Percentiles rank a stretch among this genome's conserved stretches.
Conservation (phyloP, 1,139 yeast genomes). For the Kodamaea sp. region DNA sequence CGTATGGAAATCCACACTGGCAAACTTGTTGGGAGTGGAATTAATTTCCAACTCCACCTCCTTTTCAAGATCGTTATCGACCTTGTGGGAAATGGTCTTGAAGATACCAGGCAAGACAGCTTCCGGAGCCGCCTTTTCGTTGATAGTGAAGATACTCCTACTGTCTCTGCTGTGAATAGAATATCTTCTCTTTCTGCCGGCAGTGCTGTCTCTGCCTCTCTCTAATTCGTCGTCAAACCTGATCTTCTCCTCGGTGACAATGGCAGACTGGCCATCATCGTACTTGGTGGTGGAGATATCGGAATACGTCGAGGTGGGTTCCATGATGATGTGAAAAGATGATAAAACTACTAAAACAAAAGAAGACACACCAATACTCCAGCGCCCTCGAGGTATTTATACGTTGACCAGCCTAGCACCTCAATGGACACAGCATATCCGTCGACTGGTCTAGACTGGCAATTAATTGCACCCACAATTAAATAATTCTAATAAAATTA, state of each 20-base stretch:
- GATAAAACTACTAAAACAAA: no score
- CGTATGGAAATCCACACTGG: slow-evolving; percentile 27
- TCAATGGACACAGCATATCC: no score
- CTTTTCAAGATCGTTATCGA: slow-evolving; percentile 25
- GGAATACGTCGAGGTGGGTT: slow-evolving; percentile 3
- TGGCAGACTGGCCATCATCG: slow-evolving; percentile 7
- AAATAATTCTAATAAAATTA: no score
- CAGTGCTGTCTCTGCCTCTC: slow-evolving; percentile 3
- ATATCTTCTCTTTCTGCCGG: slow-evolving; percentile 7
- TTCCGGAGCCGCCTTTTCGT: slow-evolving; percentile 27
- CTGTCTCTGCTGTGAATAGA: slow-evolving; percentile 12
- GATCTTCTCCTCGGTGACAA: slow-evolving; percentile 7
- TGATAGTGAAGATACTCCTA: slow-evolving; percentile 8
- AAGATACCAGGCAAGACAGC: slow-evolving; percentile 36
- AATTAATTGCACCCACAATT: no score
- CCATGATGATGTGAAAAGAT: no score
- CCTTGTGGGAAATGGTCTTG: slow-evolving; percentile 38
- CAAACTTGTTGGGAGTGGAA: slow-evolving; percentile 17
- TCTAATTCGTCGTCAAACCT: slow-evolving; percentile 10
- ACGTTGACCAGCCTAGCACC: no score
- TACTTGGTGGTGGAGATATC: slow-evolving; percentile 6
- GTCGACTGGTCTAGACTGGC: no score
- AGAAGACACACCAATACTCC: no score
- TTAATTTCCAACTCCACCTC: slow-evolving; percentile 6
- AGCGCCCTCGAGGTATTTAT: no score